Base-by-base conservation (phyloP, 2,329 filamentous ascomycete species). In the Penicillium verrucosum region DNA sequence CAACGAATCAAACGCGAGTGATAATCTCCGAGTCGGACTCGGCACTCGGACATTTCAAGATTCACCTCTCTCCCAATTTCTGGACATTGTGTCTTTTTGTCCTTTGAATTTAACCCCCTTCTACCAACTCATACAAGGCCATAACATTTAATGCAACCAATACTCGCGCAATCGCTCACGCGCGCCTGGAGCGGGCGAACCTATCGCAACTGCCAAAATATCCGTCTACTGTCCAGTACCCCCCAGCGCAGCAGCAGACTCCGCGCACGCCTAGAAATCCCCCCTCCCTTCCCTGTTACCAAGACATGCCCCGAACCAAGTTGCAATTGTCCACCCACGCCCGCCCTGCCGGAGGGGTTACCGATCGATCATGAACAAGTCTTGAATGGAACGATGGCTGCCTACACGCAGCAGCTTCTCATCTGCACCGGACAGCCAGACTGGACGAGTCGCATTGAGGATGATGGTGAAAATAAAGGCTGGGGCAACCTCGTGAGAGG, bases 371-470 rank as follows among this genome's bases (percentile, higher is more conserved):
- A 82, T 65, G 81, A 84, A 59, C 83, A 83, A 38, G 80, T 82
- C 18, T 78, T 97, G 42, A 87, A 89, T 68, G 89, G 89, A 12
- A 88, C 89, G 6, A 92, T 96, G 76, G 81, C 88, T 2, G 79
- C 82, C 1, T 96, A 96, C 70, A 81, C 86, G 1, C 88, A 95
- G 73, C 92, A 97, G 65, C 83, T 97, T 4, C 75, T 97, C 10
- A 81, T 97, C 14, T 92, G 89, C 60, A 96, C 92, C 0, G 92
- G 90, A 5, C 84, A 85, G 59, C 77, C 81, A 30, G 89, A 96
- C 75, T 97, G 92, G 92, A 79, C 81, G 29, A 92, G 89, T 68
- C 84, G 85, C 56, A 95, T 97, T 60, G 92, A 96, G 70, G 87
- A 96, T 44, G 91, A 95, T 58, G 84, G 87, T 16, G 70, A 75